Evolutionary conservation across 2,329 filamentous ascomycete species (phyloP), one percentile per base, ranked within the genome.

Genomic region (Chrysoporthe cubensis): DNA sequence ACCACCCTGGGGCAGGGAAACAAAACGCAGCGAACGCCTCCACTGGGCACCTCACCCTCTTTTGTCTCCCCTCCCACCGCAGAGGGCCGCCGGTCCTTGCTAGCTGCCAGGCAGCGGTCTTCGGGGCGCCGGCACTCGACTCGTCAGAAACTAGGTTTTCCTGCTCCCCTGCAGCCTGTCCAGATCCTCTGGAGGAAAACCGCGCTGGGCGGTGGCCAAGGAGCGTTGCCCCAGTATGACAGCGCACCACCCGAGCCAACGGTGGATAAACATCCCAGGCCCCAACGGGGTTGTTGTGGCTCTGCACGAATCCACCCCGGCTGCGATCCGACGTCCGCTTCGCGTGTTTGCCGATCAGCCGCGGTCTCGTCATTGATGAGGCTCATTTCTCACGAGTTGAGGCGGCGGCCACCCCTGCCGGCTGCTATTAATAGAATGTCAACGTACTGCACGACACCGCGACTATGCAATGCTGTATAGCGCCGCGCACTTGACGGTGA

Each of bases 341-440:
- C 34, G 61, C 46, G 61, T 63, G 61, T 34, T 63, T 50, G 61
- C 48, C 46, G 61, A 63, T 63, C 61, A 63, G 46, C 61, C 61
- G 61, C 48, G 16, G 61, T 63, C 46, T 32, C 61, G 18, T 63
- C 48, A 54, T 43, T 61, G 32, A 54, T 63, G 61, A 54, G 61
- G 61, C 61, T 63, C 61, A 63, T 63, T 52, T 63, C 61, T 60
- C 57, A 43, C 37, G 18, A n/a, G 11, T 9, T 13, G 57, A 32
- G 57, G 57, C 57, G 57, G 43, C 57, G 57, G 57, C 54, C n/a
- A 44, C 40, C 57, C 61, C 61, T 40, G 21, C 48, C 61, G 61
- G 54, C 46, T 26, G 32, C 44, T 62, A 62, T 62, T 40, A 62
- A 50, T 62, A 62, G 59, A 62, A 48, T 16, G 9, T 26, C 26